These are phyloP conservation scores for Ceratocystis alfenasii DNA, from an alignment of 2,329 filamentous ascomycete genomes.

Conservation along the genomic window DNA sequence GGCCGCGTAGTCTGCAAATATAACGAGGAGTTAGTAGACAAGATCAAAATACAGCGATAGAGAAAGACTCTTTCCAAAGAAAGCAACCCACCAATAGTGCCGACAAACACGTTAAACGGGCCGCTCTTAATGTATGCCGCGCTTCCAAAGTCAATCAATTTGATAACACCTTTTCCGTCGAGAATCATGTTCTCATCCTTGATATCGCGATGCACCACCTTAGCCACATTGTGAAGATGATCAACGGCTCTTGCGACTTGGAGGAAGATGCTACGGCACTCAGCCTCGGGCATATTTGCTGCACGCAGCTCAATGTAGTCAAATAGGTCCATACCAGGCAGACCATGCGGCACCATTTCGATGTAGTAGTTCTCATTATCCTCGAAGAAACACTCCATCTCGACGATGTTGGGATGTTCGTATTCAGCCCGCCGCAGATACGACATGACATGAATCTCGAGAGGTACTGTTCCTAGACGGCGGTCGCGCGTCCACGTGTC, in stretches of 20 bases:
- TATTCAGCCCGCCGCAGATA: slow-evolving; percentile 68
- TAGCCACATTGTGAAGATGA: slow-evolving; percentile 79
- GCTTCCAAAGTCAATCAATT: slow-evolving; percentile 95
- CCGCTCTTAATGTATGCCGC: slow-evolving; percentile 97
- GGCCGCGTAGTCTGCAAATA: slow-evolving; percentile 72
- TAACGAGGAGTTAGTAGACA: neutral
- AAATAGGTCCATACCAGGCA: slow-evolving; percentile 96
- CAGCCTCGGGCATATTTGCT: slow-evolving; percentile 80
- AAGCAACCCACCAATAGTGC: slow-evolving; percentile 70
- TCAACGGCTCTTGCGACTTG: slow-evolving; percentile 84
- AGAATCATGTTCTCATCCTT: slow-evolving; percentile 98
- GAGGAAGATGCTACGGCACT: slow-evolving; percentile 88
- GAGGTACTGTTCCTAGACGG: slow-evolving; percentile 79
- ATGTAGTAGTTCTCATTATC: slow-evolving; percentile 95
- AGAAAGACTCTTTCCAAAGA: neutral
- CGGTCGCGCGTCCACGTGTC: slow-evolving; percentile 97
- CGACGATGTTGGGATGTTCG: slow-evolving; percentile 56
- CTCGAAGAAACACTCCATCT: slow-evolving; percentile 63
- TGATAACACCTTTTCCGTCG: slow-evolving; percentile 89
- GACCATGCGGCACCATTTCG: slow-evolving; percentile 88
- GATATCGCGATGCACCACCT: slow-evolving; percentile 94
- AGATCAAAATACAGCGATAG: neutral
- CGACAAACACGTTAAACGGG: slow-evolving; percentile 97
- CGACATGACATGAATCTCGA: slow-evolving; percentile 94
- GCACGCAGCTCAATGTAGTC: slow-evolving; percentile 95